Percentiles rank a stretch among this genome's conserved stretches.
Evolutionary conservation across 768 basidiomycete genomes (phyloP).

Genomic region (Exidia glandulosa): DNA sequence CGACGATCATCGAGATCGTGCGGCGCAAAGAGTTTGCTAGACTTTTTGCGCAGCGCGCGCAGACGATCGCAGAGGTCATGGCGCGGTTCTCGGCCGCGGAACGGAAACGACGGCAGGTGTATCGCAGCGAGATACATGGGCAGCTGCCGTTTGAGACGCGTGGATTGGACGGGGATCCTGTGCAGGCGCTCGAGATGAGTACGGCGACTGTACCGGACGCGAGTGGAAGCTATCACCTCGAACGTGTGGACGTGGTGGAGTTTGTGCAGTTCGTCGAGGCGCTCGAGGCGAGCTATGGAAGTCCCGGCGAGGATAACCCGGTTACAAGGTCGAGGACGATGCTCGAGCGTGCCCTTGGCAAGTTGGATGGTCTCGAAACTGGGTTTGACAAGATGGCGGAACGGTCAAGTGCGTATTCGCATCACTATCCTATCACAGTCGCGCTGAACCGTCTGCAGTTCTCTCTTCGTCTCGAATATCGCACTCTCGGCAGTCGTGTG

Average conservation of each 20-base stretch:
- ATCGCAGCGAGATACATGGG: constrained; percentile 72
- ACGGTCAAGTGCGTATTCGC: constrained; percentile 53
- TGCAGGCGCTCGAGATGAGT: constrained; percentile 63
- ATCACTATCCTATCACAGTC: not conserved
- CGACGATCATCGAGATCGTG: constrained; percentile 83
- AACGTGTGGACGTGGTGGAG: constrained; percentile 59
- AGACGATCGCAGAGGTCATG: constrained; percentile 76
- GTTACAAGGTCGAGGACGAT: constrained; percentile 49
- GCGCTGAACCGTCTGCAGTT: constrained; percentile 32
- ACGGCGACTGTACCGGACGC: constrained; percentile 45
- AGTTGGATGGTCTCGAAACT: constrained; percentile 70
- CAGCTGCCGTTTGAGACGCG: constrained; percentile 78
- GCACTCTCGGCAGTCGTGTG: constrained; percentile 60
- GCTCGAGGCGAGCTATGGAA: constrained; percentile 34
- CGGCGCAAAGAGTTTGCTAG: constrained; percentile 81
- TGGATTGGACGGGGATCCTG: constrained; percentile 67
- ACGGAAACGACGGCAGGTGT: constrained; percentile 72
- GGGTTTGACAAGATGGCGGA: constrained; percentile 84
- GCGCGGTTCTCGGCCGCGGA: constrained; percentile 79
- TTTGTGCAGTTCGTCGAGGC: constrained; percentile 24
- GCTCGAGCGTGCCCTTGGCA: constrained; percentile 57
- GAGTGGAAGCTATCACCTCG: constrained; percentile 56
- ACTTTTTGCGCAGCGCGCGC: constrained; percentile 73
- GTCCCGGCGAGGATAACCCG: constrained; percentile 33
- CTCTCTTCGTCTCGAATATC: constrained; percentile 65